These are phyloP conservation scores for Fusarium incarnatum DNA, from an alignment of 2,329 filamentous ascomycete genomes.

Conservation along the genomic window DNA sequence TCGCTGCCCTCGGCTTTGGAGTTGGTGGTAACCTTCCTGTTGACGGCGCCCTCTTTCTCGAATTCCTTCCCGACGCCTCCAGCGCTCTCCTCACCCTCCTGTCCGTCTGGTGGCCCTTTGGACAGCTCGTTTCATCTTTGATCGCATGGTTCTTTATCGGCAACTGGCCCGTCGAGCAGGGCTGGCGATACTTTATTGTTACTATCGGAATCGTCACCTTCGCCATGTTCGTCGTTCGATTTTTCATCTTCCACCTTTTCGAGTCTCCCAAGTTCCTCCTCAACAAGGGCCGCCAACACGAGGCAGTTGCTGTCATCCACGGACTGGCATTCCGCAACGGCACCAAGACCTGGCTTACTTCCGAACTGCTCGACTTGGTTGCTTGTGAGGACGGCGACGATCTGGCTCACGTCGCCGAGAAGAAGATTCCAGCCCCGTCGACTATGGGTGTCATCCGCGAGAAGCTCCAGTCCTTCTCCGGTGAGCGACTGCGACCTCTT, in stretches of 20 bases:
- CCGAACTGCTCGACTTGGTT: slow-evolving; percentile 72
- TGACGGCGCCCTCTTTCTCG: slow-evolving; percentile 83
- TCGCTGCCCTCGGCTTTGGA: slow-evolving; percentile 72
- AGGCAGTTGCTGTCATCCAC: slow-evolving; percentile 84
- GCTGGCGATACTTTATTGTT: slow-evolving; percentile 80
- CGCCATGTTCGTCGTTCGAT: slow-evolving; percentile 80
- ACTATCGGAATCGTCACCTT: slow-evolving; percentile 80
- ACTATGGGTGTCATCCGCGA: slow-evolving; percentile 62
- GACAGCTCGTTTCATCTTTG: slow-evolving; percentile 78
- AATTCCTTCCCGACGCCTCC: slow-evolving; percentile 82
- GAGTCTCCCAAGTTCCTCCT: slow-evolving; percentile 89
- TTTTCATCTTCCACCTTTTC: slow-evolving; percentile 83
- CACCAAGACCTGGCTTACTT: slow-evolving; percentile 79
- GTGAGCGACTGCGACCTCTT: slow-evolving; percentile 74
- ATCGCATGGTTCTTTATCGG: slow-evolving; percentile 83
- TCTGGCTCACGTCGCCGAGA: slow-evolving; percentile 24
- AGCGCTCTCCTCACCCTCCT: slow-evolving; percentile 80
- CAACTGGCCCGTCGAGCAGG: slow-evolving; percentile 74
- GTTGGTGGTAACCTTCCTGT: slow-evolving; percentile 83
- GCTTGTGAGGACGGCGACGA: slow-evolving; percentile 57
- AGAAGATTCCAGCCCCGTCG: slow-evolving; percentile 29
- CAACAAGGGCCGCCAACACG: slow-evolving; percentile 78
- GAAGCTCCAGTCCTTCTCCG: slow-evolving; percentile 74
- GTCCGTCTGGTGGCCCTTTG: slow-evolving; percentile 89
- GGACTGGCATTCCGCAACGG: slow-evolving; percentile 79